phyloP scores from a whole-genome alignment of 805 yeast species.

The Candida yuanshanica region DNA sequence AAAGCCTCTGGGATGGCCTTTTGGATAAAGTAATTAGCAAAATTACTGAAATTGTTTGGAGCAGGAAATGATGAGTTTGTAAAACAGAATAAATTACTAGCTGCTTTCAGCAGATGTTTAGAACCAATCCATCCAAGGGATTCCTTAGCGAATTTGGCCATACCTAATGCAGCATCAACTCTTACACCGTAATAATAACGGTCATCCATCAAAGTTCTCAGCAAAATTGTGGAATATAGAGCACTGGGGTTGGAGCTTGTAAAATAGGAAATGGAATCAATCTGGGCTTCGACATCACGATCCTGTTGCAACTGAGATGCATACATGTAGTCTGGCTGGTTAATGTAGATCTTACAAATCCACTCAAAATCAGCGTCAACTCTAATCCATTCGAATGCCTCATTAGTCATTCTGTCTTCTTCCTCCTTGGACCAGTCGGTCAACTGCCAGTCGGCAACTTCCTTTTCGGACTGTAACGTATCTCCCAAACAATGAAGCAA shows the following conservation, averaged over 20 bases:
- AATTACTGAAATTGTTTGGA: slow-evolving; percentile 75
- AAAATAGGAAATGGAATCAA: slow-evolving; percentile 74
- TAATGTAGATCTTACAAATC: slow-evolving; percentile 77
- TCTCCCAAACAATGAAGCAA: slow-evolving; percentile 67
- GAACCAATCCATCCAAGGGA: slow-evolving; percentile 67
- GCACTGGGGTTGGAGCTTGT: slow-evolving; percentile 52
- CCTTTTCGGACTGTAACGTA: slow-evolving; percentile 55
- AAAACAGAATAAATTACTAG: slow-evolving; percentile 68
- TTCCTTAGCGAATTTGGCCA: slow-evolving; percentile 60
- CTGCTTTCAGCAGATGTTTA: slow-evolving; percentile 64
- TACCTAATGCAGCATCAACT: slow-evolving; percentile 76
- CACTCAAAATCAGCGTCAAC: slow-evolving; percentile 98
- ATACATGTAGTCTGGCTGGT: slow-evolving; percentile 93
- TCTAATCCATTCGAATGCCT: slow-evolving; percentile 96
- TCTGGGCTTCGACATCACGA: slow-evolving; percentile 92
- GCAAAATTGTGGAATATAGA: slow-evolving; percentile 68
- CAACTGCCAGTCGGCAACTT: slow-evolving; percentile 65
- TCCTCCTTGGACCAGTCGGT: slow-evolving; percentile 66
- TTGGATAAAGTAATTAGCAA: slow-evolving; percentile 62
- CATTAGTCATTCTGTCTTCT: slow-evolving; percentile 62
- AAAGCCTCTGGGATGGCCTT: slow-evolving; percentile 62
- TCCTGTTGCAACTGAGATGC: slow-evolving; percentile 92
- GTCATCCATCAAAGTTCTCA: slow-evolving; percentile 76
- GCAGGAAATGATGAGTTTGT: slow-evolving; percentile 59
- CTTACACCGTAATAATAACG: slow-evolving; percentile 88